Conservation (phyloP, 2,329 filamentous ascomycete genomes). For the Dactylella cylindrospora region DNA sequence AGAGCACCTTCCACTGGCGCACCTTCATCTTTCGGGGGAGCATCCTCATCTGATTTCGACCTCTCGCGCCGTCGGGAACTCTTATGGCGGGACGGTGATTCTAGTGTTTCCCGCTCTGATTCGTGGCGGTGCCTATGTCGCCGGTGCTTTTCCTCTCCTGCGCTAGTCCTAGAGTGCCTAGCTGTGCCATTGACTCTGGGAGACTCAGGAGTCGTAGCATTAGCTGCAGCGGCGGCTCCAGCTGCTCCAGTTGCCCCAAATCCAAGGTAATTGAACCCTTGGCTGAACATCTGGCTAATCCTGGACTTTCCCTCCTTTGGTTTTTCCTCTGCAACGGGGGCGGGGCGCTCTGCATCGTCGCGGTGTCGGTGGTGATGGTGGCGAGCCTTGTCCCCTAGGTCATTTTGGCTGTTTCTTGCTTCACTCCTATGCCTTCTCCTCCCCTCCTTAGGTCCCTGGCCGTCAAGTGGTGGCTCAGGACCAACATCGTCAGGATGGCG, state of each 20-base stretch:
- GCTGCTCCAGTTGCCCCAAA: too few species aligned
- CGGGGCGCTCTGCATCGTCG: slow-evolving; percentile 8
- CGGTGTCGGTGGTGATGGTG: slow-evolving; percentile 30
- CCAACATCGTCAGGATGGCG: slow-evolving; percentile 30
- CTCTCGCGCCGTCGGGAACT: slow-evolving; percentile 27
- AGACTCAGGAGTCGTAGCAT: background rate
- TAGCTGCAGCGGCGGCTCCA: slow-evolving; percentile 5
- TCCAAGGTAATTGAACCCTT: slow-evolving; percentile 22
- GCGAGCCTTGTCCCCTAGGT: slow-evolving; percentile 19
- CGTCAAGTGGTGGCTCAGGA: slow-evolving; percentile 1
- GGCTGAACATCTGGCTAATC: slow-evolving; percentile 32
- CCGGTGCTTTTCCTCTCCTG: slow-evolving; percentile 20
- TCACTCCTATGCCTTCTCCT: slow-evolving; percentile 29
- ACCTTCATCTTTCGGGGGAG: slow-evolving; percentile 14
- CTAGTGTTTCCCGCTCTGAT: slow-evolving; percentile 4
- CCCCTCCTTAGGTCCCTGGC: slow-evolving; percentile 21
- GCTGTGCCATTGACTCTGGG: slow-evolving; percentile 25
- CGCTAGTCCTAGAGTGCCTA: background rate
- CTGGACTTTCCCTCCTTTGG: slow-evolving; percentile 36
- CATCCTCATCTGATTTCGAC: slow-evolving; percentile 34
- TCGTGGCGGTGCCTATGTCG: slow-evolving; percentile 30
- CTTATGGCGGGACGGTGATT: slow-evolving; percentile 26
- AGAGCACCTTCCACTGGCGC: slow-evolving; percentile 1
- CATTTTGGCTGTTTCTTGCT: slow-evolving; percentile 24
- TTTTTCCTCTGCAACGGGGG: slow-evolving; percentile 23